Conservation (phyloP, 371 early-diverging fungal species). For the Mucor irregularis region DNA sequence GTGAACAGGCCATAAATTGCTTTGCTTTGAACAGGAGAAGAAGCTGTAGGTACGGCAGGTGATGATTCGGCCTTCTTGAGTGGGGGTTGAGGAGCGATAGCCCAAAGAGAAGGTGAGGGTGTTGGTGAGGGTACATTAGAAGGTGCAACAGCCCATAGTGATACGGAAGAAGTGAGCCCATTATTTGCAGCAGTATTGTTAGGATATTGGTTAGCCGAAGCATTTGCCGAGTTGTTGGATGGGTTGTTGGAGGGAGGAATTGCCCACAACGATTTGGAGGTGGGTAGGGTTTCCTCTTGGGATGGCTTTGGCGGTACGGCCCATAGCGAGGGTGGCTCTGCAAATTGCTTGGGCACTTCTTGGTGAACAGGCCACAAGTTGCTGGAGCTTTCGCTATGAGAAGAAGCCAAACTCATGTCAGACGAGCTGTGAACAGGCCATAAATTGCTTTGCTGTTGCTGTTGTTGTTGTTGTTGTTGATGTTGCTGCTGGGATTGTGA, state of each 20-base stretch:
- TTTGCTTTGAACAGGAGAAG: constrained; percentile 2
- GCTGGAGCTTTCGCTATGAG: background rate
- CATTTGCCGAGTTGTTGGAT: background rate
- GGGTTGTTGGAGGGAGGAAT: constrained; percentile 12
- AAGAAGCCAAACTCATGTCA: constrained; percentile 7
- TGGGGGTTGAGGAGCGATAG: constrained; percentile 12
- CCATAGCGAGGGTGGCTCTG: constrained; percentile 15
- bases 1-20: background rate
- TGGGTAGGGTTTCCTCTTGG: constrained; percentile 2
- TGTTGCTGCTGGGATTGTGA: too few species aligned
- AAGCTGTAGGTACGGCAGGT: background rate
- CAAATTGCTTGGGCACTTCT: constrained; percentile 1
- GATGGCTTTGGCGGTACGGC: constrained; percentile 13
- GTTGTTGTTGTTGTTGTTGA: background rate
- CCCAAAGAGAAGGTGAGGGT: constrained; percentile 27
- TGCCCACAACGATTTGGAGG: constrained; percentile 20
- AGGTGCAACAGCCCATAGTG: constrained; percentile 36
- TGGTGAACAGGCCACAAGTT: constrained; percentile 17
- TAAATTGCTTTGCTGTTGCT: background rate
- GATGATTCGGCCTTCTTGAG: background rate
- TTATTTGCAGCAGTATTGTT: constrained; percentile 1
- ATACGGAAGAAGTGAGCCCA: constrained; percentile 12
- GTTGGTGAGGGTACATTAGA: constrained; percentile 9
- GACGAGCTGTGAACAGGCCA: constrained; percentile 8
- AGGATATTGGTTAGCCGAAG: background rate